A percentile compares a stretch with the other conserved stretches of the same genome.
phyloP scores from a whole-genome alignment of 148 eudicot species.

The Rhododendron mucronatum region DNA sequence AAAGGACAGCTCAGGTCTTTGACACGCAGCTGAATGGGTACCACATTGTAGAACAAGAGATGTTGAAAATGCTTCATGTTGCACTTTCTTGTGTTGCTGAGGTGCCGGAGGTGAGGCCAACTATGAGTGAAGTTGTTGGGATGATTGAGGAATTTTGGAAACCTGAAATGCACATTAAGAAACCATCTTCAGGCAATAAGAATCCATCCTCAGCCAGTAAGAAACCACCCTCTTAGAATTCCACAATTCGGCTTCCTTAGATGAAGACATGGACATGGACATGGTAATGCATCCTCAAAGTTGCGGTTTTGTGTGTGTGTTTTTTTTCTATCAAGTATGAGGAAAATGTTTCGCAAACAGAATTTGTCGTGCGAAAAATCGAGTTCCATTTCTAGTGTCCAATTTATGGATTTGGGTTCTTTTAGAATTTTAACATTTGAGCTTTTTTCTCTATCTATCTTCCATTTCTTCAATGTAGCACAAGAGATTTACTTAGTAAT shows the following conservation, averaged over 20 bases:
- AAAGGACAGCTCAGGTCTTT: slow-evolving; percentile 85
- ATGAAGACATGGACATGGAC: not conserved
- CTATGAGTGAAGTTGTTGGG: slow-evolving; percentile 64
- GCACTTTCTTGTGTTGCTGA: slow-evolving; percentile 69
- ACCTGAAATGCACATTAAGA: slow-evolving; percentile 28
- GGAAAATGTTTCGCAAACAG: not conserved
- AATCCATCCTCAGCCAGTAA: not conserved
- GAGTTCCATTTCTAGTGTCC: not conserved
- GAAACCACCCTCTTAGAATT: not conserved
- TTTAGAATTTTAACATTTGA: not conserved
- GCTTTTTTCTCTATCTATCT: not conserved
- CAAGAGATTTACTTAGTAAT: not conserved
- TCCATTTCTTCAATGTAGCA: not conserved
- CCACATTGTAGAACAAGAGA: slow-evolving; percentile 65
- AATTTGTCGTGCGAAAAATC: not conserved
- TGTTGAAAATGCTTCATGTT: slow-evolving; percentile 89
- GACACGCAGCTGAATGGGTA: slow-evolving; percentile 56
- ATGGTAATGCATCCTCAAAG: not conserved
- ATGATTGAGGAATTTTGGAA: slow-evolving; percentile 71
- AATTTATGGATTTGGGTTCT: not conserved
- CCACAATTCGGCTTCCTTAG: not conserved
- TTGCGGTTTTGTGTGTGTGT: not conserved
- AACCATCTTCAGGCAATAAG: slow-evolving; percentile 59
- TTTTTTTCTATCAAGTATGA: not conserved
- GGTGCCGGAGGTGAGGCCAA: slow-evolving; percentile 54